Evolutionary conservation across 805 yeast genomes (phyloP), one percentile per base, ranked within the genome.

Genomic region (Kregervanrija delftensis): DNA sequence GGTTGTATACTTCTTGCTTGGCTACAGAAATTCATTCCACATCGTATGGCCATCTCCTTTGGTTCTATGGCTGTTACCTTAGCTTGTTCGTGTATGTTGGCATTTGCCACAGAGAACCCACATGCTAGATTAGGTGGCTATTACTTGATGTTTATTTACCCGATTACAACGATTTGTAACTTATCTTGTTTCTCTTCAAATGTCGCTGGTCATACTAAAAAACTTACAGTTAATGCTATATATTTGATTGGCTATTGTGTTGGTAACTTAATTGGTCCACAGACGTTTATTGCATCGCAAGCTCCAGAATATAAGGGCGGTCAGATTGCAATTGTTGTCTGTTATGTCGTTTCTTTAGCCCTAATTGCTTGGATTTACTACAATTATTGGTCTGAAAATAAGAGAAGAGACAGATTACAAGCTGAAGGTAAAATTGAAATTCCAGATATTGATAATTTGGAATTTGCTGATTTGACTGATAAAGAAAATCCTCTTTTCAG

Each of bases 141-240:
- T 34, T 66, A 66, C 50, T 41, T 59, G 5, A 36, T 60, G 13
- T 49, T 49, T 17, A 49, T 53, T 17, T 43, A 56, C 4, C 58
- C 63, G 4, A 46, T 60, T 22, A 58, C 59, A 30, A 56, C 57
- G 53, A 54, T 57, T 44, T 57, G 61, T 38, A 47, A 55, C 51
- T 66, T 44, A 47, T 62, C 70, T 1, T 56, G 60, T 34, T 62
- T 56, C 53, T 70, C 48, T 65, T 65, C 77, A 4, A 77, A 84
- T 58, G 73, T 81, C 32, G 80, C 89, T 2, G 93, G 93, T 11
- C 76, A 78, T 49, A 83, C 90, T n/a, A 86, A 86, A 61, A 79
- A 83, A 53, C 69, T 79, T 51, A 71, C 78, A 4, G 71, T 77
- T 30, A 76, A 77, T 43, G 81, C 83, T 5, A 60, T 80, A 33